These are phyloP conservation scores for Rhododendron vialii DNA, from an alignment of 148 eudicot genomes.

Conservation along the genomic window DNA sequence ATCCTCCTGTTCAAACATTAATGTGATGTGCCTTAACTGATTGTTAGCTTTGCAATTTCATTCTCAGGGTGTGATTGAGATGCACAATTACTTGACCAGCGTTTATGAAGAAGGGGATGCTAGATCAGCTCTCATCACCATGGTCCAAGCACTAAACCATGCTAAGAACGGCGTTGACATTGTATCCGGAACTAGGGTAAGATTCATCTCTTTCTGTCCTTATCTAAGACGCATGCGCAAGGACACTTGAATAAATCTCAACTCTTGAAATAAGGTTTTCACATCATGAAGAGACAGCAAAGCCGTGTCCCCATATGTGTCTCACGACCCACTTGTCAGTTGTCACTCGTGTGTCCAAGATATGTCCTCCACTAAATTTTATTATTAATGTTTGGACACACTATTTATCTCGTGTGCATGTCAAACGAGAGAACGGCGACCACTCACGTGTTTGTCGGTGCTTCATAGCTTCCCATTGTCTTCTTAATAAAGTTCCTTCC, in stretches of 20 bases:
- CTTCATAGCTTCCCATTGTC: not conserved
- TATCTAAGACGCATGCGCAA: not conserved
- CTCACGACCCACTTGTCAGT: not conserved
- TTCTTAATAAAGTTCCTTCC: not conserved
- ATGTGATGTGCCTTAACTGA: not conserved
- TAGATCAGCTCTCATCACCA: constrained; percentile 90
- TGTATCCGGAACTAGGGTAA: constrained; percentile 93
- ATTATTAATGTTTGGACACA: not conserved
- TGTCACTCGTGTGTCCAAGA: not conserved
- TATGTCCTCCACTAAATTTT: not conserved
- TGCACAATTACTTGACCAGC: constrained; percentile 96
- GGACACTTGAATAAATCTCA: not conserved
- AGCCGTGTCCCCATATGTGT: not conserved
- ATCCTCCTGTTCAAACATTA: not conserved
- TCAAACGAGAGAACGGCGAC: not conserved
- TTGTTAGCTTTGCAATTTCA: constrained; percentile 5
- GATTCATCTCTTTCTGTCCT: not conserved
- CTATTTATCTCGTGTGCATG: not conserved
- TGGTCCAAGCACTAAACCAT: constrained; percentile 98
- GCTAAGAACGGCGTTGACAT: constrained; percentile 92
- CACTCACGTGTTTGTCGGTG: not conserved
- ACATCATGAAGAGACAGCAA: not conserved
- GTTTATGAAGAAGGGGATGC: constrained; percentile 99
- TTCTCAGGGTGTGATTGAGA: constrained; percentile 84
- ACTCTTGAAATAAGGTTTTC: not conserved